Percentiles rank a stretch among this genome's conserved stretches.
Evolutionary conservation across 306 rosid species (phyloP).

Genomic region (Abrus precatorius): DNA sequence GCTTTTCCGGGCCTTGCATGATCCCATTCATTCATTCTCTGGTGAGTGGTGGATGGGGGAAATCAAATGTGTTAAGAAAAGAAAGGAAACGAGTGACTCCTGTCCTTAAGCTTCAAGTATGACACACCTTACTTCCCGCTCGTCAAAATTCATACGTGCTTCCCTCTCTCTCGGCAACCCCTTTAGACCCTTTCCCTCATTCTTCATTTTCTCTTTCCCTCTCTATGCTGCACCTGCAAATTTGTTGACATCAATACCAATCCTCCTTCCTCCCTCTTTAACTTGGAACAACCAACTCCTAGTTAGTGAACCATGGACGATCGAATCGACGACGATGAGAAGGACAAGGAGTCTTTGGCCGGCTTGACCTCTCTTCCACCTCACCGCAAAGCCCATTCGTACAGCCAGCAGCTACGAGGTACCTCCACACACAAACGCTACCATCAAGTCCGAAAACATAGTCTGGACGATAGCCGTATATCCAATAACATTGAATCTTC

Average conservation of each 20-base stretch:
- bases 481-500: slow-evolving; percentile 41
- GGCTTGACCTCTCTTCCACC: slow-evolving; percentile 70
- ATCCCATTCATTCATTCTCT: neutral
- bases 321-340: slow-evolving; percentile 74
- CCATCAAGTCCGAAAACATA: slow-evolving; percentile 75
- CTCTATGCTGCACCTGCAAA: slow-evolving; percentile 26
- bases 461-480: slow-evolving; percentile 77
- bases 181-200: slow-evolving; percentile 51
- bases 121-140: slow-evolving; percentile 57
- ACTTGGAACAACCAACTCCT: neutral
- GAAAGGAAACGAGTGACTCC: slow-evolving; percentile 32
- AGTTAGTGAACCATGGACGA: slow-evolving; percentile 61
- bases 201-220: slow-evolving; percentile 41
- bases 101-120: slow-evolving; percentile 55
- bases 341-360: slow-evolving; percentile 68
- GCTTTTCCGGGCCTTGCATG: neutral
- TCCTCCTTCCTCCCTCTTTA: neutral
- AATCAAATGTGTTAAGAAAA: neutral
- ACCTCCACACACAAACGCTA: slow-evolving; percentile 61
- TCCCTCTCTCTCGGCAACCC: slow-evolving; percentile 50
- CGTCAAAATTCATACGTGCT: slow-evolving; percentile 41
- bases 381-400: slow-evolving; percentile 81
- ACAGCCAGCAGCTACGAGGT: slow-evolving; percentile 82
- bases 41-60: neutral
- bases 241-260: neutral